These are phyloP conservation scores for Tolypocladium endophyticum DNA, from an alignment of 2,329 filamentous ascomycete genomes.

Conservation along the genomic window DNA sequence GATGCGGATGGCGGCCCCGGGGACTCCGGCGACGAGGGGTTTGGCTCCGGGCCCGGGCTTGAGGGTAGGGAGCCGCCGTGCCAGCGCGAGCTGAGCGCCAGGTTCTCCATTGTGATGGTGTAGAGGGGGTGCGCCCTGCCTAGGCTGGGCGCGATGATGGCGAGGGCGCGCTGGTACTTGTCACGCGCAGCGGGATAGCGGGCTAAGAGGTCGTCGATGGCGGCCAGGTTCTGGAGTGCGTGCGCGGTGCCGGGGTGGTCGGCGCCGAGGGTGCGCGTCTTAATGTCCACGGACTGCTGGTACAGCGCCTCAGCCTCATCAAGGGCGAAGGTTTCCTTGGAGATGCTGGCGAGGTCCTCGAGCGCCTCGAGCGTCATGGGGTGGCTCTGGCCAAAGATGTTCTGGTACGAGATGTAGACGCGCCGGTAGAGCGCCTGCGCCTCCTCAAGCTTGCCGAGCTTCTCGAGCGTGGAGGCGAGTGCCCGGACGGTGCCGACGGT, in stretches of 20 bases:
- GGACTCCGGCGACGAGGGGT: neutral
- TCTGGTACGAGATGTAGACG: conserved; percentile 15
- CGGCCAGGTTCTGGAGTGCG: conserved; percentile 14
- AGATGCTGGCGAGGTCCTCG: conserved; percentile 14
- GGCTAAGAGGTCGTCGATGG: conserved; percentile 13
- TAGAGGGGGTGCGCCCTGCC: conserved; percentile 13
- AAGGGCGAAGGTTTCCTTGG: conserved; percentile 11
- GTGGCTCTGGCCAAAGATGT: conserved; percentile 13
- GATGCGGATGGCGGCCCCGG: neutral
- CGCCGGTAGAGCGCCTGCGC: conserved; percentile 13
- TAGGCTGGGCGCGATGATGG: conserved; percentile 10
- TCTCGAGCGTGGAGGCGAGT: conserved; percentile 12
- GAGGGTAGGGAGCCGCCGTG: conserved; percentile 5
- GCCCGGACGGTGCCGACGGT: conserved; percentile 15
- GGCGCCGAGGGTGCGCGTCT: conserved; percentile 9
- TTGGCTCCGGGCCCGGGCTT: conserved; percentile 2
- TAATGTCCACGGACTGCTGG: conserved; percentile 14
- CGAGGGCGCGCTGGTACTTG: conserved; percentile 12
- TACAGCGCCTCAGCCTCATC: conserved; percentile 17
- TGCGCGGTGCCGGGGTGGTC: conserved; percentile 12
- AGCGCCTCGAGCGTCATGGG: conserved; percentile 16
- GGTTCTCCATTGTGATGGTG: conserved; percentile 11
- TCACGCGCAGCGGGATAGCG: conserved; percentile 10
- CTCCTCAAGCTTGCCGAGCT: conserved; percentile 12
- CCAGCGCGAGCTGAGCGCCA: conserved; percentile 10